These are phyloP conservation scores for Salix suchowensis DNA, from an alignment of 345 rosid species.

Conservation along the genomic window DNA sequence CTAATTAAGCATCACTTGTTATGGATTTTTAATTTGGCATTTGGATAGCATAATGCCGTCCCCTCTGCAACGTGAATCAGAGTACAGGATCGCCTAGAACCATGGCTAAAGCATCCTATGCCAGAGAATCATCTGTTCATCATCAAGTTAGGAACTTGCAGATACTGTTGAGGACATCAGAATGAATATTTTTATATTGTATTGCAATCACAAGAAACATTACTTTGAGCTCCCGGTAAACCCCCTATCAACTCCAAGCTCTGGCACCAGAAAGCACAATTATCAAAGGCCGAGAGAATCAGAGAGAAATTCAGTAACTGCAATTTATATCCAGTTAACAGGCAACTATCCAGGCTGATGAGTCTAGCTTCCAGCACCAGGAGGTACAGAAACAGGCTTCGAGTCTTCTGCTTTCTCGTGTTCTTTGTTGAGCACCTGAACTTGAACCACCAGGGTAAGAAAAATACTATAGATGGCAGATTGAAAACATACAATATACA, in stretches of 20 bases:
- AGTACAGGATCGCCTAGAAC: not conserved
- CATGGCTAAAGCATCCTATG: not conserved
- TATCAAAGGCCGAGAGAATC: not conserved
- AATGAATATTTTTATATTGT: not conserved
- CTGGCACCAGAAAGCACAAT: not conserved
- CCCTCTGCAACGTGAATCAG: not conserved
- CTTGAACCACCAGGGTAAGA: not conserved
- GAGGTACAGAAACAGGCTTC: constrained; percentile 52
- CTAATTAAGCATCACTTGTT: not conserved
- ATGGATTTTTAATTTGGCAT: not conserved
- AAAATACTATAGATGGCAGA: not conserved
- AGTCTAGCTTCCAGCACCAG: constrained; percentile 42
- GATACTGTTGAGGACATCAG: not conserved
- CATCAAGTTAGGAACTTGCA: not conserved
- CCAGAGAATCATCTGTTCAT: not conserved
- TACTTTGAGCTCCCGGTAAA: not conserved
- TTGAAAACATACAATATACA: not conserved
- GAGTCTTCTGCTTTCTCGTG: constrained; percentile 83
- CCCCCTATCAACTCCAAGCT: not conserved
- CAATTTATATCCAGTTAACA: not conserved
- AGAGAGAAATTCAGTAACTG: not conserved
- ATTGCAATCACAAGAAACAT: not conserved
- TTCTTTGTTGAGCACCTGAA: constrained; percentile 84
- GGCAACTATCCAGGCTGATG: not conserved
- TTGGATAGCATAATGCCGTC: not conserved